Evolutionary conservation across 495 filamentous ascomycete species (phyloP), one percentile per base, ranked within the genome.

Genomic region (Hypomontagnella submonticulosa): DNA sequence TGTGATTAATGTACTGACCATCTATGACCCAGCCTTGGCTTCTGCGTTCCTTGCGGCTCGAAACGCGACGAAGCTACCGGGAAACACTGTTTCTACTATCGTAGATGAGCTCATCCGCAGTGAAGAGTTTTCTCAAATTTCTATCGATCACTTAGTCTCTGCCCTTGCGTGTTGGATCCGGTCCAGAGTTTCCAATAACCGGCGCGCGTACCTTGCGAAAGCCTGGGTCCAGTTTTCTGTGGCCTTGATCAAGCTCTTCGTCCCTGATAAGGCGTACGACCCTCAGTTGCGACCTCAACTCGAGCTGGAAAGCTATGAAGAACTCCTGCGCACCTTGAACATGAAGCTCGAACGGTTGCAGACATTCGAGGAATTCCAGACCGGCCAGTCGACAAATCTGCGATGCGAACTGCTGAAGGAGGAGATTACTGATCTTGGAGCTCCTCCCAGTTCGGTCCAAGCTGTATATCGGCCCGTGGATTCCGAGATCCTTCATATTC

Each of bases 211-310:
- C 18, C 73, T 76, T 1, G 80, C 81, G 4, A 66, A 81, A 1
- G 88, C 90, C 4, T 92, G 90, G 90, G 73, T 86, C 4, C 75
- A 84, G 27, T 89, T 92, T 57, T 84, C 87, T 3, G 58, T 89
- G 1, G 89, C 83, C 0, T 84, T 83, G 47, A 76, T 99, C 23
- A 83, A 85, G 42, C 83, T 97, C 6, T 98, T 92, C 67, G 88
- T 97, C 3, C 93, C 96, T 0, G 89, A 96, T 72, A 87, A 87
- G 70, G 83, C 89, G 2, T 94, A 90, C 59, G 95, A 99, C 73
- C 95, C 95, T 10, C 91, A 93, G 19, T 79, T 93, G 55, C 84
- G 85, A 55, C 82, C 89, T n/a, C 83, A 88, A 37, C 79, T 98
- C 4, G 87, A 92, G 65, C 83, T 87, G 30, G 81, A 87, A 58